Evolutionary conservation across 1,139 yeast genomes (phyloP).

Genomic region (Scheffersomyces illinoinensis): DNA sequence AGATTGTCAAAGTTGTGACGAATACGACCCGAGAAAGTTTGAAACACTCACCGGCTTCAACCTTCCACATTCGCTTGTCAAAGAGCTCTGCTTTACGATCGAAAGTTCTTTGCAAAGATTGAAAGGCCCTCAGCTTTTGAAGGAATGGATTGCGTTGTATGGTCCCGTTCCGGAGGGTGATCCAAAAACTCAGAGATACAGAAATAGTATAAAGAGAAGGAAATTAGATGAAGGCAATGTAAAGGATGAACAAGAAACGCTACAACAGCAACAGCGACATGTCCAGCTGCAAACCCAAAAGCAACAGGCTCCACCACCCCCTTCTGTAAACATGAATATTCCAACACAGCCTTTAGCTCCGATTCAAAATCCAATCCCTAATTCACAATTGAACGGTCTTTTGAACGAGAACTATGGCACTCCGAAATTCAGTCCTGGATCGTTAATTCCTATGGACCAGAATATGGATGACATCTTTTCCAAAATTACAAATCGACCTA

Average conservation of each 20-base stretch:
- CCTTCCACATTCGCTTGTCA: constrained; percentile 2
- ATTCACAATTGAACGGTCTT: neutral
- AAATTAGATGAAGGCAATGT: neutral
- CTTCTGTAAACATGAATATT: neutral
- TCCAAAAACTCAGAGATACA: neutral
- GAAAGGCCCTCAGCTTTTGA: neutral
- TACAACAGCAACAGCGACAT: neutral
- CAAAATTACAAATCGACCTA: neutral
- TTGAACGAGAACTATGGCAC: neutral
- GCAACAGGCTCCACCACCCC: neutral
- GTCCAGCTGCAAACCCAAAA: neutral
- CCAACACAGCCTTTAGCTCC: neutral
- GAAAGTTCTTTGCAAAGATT: constrained; percentile 1
- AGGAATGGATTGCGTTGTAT: neutral
- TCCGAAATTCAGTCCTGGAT: neutral
- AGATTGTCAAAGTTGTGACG: neutral
- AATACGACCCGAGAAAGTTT: neutral
- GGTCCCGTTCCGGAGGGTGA: neutral
- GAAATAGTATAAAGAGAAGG: neutral
- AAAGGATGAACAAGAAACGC: neutral
- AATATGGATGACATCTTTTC: neutral
- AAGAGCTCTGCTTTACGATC: constrained; percentile 2
- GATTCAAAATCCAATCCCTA: neutral
- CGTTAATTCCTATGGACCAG: neutral
- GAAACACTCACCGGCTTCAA: constrained; percentile 4